Conservation (phyloP, 768 basidiomycete genomes). For the Clitopilus passeckerianus region DNA sequence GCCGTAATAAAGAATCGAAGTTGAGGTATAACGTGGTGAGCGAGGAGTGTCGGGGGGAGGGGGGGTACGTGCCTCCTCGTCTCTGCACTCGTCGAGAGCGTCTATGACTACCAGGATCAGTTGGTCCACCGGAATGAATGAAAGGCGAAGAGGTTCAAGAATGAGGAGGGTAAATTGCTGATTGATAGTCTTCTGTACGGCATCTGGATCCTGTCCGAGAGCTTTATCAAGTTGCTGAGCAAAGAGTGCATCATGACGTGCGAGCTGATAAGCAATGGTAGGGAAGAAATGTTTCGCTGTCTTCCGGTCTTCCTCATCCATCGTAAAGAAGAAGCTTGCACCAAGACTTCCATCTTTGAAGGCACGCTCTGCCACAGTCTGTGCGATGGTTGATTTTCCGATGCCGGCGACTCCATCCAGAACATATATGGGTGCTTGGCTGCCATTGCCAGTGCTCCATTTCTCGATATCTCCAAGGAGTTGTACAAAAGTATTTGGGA, state of each 20-base stretch:
- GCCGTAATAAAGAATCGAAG: background rate
- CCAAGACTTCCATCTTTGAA: background rate
- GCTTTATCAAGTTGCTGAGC: background rate
- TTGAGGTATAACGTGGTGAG: background rate
- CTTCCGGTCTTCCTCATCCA: background rate
- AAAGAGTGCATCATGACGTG: background rate
- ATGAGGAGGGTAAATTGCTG: background rate
- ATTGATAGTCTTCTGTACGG: background rate
- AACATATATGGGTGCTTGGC: background rate
- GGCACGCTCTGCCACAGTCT: background rate
- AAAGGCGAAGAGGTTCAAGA: background rate
- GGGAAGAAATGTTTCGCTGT: background rate
- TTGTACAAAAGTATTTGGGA: no score
- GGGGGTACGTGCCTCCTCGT: background rate
- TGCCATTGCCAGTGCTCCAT: background rate
- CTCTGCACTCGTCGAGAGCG: conserved; percentile 1
- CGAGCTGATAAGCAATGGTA: background rate
- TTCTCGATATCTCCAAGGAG: background rate
- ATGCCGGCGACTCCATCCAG: no score
- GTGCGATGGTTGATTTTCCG: background rate
- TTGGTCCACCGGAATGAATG: background rate
- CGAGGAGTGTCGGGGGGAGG: background rate
- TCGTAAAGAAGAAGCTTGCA: background rate
- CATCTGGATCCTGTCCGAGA: background rate
- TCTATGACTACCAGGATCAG: conserved; percentile 1